Evolutionary conservation across 371 early-diverging fungal species (phyloP), one percentile per base, ranked within the genome.

Genomic region (Mortierella sp.): DNA sequence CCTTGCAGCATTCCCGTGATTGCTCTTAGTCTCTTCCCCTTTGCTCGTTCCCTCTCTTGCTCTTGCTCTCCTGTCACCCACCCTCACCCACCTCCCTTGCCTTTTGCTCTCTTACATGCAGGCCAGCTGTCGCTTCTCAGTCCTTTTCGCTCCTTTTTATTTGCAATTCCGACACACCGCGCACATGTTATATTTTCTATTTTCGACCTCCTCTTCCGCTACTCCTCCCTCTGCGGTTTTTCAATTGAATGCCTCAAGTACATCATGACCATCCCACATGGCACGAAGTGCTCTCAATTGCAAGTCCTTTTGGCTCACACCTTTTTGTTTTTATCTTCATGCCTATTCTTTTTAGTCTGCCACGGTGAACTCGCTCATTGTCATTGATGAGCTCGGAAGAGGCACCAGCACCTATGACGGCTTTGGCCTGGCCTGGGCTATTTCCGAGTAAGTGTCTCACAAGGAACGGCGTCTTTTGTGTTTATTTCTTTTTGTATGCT

Each of bases 341-440:
- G 19, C 14, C 44, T 51, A n/a, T 37, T 34, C 31, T 57, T 34
- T 59, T 75, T 86, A 93, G 90, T 89, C 95, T 5, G 97, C 99
- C 3, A 96, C 99, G 0, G 51, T 85, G 2, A 90, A 96, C 64
- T 98, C 99, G 0, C 91, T 99, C 13, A 96, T 99, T 53, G 96
- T 99, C 75, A 98, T 99, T 84, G 99, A 99, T 88, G 99, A 99
- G 87, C 94, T 99, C 24, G 99, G 99, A 31, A 93, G 99, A 77
- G 99, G 99, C 40, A 99, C 99, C 50, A 96, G 97, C 77, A 99
- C 99, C 1, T 96, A 96, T 82, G 99, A 99, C 89, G 99, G 99
- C 9, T 95, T 97, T 83, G 98, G 99, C 26, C 89, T 99, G 54
- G 99, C 99, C 14, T 96, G 97, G 96, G 96, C 99, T 34, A 98